Percentiles rank a stretch among this genome's conserved stretches.
Evolutionary conservation across 1,284 basidiomycete species (phyloP).

Genomic region (Apiotrichum porosum): DNA sequence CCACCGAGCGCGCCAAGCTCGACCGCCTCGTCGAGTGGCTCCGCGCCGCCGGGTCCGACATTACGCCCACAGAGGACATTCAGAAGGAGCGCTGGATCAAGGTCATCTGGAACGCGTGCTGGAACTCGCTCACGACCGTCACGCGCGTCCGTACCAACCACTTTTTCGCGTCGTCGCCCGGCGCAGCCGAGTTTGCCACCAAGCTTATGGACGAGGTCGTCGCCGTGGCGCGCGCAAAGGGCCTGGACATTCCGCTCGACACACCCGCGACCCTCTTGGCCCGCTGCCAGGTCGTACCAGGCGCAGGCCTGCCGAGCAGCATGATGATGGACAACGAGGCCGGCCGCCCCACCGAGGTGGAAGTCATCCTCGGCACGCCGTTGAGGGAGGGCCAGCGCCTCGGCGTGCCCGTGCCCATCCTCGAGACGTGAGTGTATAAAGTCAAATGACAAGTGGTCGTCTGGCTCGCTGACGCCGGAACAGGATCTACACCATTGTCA

Average conservation of each 20-base stretch:
- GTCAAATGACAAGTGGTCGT: background rate
- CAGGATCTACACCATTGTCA: slow-evolving; percentile 42
- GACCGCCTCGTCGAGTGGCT: slow-evolving; percentile 41
- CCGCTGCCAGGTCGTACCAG: slow-evolving; percentile 36
- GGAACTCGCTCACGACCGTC: slow-evolving; percentile 46
- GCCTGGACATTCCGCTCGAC: slow-evolving; percentile 42
- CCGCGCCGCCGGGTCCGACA: slow-evolving; percentile 41
- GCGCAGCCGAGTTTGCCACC: slow-evolving; percentile 34
- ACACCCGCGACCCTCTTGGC: slow-evolving; percentile 41
- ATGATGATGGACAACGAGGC: slow-evolving; percentile 47
- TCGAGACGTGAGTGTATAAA: slow-evolving; percentile 41
- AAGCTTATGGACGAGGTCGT: slow-evolving; percentile 45
- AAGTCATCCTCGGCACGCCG: slow-evolving; percentile 47
- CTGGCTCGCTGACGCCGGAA: slow-evolving; percentile 1
- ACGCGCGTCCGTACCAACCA: slow-evolving; percentile 42
- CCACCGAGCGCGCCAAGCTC: slow-evolving; percentile 34
- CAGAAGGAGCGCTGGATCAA: slow-evolving; percentile 53
- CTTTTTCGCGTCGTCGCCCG: slow-evolving; percentile 38
- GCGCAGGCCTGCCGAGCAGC: slow-evolving; percentile 39
- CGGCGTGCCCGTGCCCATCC: slow-evolving; percentile 43
- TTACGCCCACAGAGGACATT: slow-evolving; percentile 49
- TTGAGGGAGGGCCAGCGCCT: slow-evolving; percentile 46
- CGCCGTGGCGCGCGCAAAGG: slow-evolving; percentile 47
- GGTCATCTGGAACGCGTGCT: slow-evolving; percentile 47
- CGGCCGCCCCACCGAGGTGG: slow-evolving; percentile 23